phyloP scores from a whole-genome alignment of 2,329 filamentous ascomycete genomes.

The Diaporthe citriasiana region DNA sequence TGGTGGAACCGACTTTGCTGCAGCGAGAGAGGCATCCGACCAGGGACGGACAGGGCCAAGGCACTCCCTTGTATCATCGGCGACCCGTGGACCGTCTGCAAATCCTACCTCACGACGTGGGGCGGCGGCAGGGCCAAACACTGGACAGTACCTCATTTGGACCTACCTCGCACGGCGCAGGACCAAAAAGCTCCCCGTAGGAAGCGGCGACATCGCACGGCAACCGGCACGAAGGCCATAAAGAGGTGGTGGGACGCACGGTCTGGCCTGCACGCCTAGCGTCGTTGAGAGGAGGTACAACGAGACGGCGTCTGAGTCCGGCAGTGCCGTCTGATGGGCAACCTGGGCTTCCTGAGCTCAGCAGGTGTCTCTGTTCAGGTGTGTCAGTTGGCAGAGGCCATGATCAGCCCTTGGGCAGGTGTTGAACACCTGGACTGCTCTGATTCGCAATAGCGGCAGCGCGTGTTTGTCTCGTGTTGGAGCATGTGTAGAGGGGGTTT shows the following conservation, averaged over 20 bases:
- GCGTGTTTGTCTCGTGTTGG: slow-evolving; percentile 33
- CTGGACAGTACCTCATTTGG: slow-evolving; percentile 1
- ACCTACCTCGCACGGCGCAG: slow-evolving; percentile 5
- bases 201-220: slow-evolving; percentile 2
- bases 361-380: slow-evolving; percentile 8
- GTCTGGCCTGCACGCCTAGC: slow-evolving; percentile 1
- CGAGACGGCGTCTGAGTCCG: not conserved
- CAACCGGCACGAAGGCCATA: not conserved
- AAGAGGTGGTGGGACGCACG: not conserved
- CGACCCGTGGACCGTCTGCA: not conserved
- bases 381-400: slow-evolving; percentile 31
- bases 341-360: not conserved
- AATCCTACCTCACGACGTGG: slow-evolving; percentile 17
- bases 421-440: not conserved
- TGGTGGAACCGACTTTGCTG: slow-evolving; percentile 25
- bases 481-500: slow-evolving; percentile 36
- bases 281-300: slow-evolving; percentile 1
- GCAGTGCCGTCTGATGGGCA: slow-evolving; percentile 36
- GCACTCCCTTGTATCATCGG: slow-evolving; percentile 34
- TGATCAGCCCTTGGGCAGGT: slow-evolving; percentile 36
- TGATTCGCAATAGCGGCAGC: slow-evolving; percentile 28
- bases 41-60: slow-evolving; percentile 23
- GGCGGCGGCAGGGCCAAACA: not conserved
- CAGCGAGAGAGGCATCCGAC: slow-evolving; percentile 30
- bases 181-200: not conserved